Conservation (phyloP, 2,329 filamentous ascomycete genomes). For the Phaeosphaeria sp. region DNA sequence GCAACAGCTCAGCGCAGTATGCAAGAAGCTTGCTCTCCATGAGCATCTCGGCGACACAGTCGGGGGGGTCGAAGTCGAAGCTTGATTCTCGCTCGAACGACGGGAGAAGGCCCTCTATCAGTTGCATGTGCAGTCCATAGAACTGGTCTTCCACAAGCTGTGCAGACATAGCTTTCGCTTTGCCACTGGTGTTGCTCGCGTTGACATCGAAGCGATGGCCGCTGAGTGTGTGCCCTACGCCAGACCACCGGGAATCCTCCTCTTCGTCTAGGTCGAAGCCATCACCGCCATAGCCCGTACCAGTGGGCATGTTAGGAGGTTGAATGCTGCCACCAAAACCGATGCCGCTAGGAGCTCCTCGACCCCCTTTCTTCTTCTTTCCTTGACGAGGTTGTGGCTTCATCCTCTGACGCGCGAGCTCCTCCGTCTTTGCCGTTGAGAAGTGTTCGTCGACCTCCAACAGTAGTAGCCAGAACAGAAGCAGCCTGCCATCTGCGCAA, state of each 20-base stretch:
- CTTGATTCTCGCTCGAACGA: conserved; percentile 18
- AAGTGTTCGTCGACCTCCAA: conserved; percentile 46
- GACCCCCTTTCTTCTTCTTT: not conserved
- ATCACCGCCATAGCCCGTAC: conserved; percentile 18
- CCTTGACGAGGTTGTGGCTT: not conserved
- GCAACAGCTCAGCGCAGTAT: conserved; percentile 48
- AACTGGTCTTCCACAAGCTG: conserved; percentile 19
- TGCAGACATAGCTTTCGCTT: conserved; percentile 14
- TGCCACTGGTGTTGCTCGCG: not conserved
- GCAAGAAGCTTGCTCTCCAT: conserved; percentile 47
- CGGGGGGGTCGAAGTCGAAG: conserved; percentile 42
- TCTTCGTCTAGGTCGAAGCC: not conserved
- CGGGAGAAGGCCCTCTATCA: conserved; percentile 36
- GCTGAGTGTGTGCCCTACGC: conserved; percentile 2
- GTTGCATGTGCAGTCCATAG: conserved; percentile 13
- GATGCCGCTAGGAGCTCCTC: conserved; percentile 5
- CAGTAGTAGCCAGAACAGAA: conserved; percentile 48
- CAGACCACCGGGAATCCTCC: not conserved
- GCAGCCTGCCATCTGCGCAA: conserved; percentile 41
- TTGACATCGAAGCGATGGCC: not conserved
- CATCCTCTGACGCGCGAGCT: conserved; percentile 8
- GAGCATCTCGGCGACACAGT: conserved; percentile 42
- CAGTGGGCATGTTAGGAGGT: conserved; percentile 9
- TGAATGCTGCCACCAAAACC: conserved; percentile 10
- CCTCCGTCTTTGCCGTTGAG: conserved; percentile 10